Evolutionary conservation across 768 basidiomycete genomes (phyloP).

Genomic region (Pleurotus citrinopileatus): DNA sequence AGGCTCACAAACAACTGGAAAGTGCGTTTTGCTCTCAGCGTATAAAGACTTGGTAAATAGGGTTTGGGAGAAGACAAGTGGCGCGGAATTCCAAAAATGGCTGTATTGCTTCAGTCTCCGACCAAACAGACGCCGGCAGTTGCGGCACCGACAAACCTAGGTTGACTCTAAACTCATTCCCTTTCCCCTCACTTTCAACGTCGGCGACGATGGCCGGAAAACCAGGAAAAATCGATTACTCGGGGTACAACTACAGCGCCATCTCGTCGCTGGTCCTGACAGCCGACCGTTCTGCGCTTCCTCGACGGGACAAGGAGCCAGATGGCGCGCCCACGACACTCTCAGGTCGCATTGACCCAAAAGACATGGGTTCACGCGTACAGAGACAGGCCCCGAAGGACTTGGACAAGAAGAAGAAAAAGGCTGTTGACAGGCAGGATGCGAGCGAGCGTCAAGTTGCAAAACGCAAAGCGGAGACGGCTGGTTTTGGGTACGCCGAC

Average conservation of each 20-base stretch:
- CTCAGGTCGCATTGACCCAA: conserved; percentile 83
- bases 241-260: conserved; percentile 93
- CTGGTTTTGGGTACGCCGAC: conserved; percentile 80
- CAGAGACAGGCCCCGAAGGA: conserved; percentile 82
- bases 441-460: conserved; percentile 54
- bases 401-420: conserved; percentile 91
- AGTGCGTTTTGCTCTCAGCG: too few relatives aligned
- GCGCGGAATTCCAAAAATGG: too few relatives aligned
- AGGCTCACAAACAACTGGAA: too few relatives aligned
- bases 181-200: not conserved
- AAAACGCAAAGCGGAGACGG: conserved; percentile 60
- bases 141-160: too few relatives aligned
- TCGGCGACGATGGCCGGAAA: conserved; percentile 18
- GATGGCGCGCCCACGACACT: conserved; percentile 95
- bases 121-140: too few relatives aligned
- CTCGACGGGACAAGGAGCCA: conserved; percentile 91
- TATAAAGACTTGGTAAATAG: too few relatives aligned
- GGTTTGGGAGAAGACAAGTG: too few relatives aligned
- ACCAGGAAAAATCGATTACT: conserved; percentile 69
- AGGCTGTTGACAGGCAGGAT: conserved; percentile 61
- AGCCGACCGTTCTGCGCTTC: conserved; percentile 79
- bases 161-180: too few relatives aligned
- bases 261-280: conserved; percentile 94
- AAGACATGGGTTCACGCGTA: conserved; percentile 93
- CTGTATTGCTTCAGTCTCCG: too few relatives aligned